Percentiles rank a stretch among this genome's conserved stretches.
These are phyloP conservation scores for Saccharomyces eubayanus DNA, from an alignment of 805 yeast species.

Conservation along the genomic window DNA sequence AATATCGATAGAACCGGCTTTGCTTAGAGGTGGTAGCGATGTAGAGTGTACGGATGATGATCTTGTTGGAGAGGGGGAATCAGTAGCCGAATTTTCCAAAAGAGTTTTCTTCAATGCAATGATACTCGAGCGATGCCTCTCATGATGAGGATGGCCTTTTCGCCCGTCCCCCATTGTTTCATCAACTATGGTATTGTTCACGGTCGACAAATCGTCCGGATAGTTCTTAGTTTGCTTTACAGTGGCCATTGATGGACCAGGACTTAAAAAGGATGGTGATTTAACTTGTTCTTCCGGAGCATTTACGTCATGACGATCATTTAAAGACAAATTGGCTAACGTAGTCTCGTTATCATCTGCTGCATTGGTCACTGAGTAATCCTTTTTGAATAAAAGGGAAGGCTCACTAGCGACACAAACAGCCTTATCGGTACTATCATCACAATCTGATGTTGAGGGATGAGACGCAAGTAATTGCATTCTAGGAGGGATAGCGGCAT, in stretches of 20 bases:
- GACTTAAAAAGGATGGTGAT: conserved; percentile 11
- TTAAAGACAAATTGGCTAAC: conserved; percentile 15
- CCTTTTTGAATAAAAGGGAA: conserved; percentile 4
- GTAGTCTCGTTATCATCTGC: conserved; percentile 1
- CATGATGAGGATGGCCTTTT: background rate
- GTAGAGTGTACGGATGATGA: background rate
- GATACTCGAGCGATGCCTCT: conserved; percentile 10
- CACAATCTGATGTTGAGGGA: background rate
- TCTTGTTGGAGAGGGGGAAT: background rate
- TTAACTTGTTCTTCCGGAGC: conserved; percentile 1
- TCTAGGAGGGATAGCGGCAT: background rate
- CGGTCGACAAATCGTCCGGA: background rate
- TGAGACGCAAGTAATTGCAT: background rate
- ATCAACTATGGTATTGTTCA: background rate
- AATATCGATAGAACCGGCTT: conserved; percentile 1
- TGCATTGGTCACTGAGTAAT: conserved; percentile 3
- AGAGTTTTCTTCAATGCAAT: conserved; percentile 18
- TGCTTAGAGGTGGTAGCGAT: background rate
- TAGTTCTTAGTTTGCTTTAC: conserved; percentile 17
- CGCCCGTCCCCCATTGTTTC: background rate
- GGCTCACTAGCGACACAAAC: background rate
- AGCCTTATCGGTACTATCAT: background rate
- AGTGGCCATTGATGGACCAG: conserved; percentile 19
- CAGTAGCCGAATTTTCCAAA: conserved; percentile 5
- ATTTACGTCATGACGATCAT: conserved; percentile 3